Percentiles rank a stretch among this genome's conserved stretches.
Evolutionary conservation across 1,284 basidiomycete species (phyloP).

Genomic region (Rhizoctonia solani): DNA sequence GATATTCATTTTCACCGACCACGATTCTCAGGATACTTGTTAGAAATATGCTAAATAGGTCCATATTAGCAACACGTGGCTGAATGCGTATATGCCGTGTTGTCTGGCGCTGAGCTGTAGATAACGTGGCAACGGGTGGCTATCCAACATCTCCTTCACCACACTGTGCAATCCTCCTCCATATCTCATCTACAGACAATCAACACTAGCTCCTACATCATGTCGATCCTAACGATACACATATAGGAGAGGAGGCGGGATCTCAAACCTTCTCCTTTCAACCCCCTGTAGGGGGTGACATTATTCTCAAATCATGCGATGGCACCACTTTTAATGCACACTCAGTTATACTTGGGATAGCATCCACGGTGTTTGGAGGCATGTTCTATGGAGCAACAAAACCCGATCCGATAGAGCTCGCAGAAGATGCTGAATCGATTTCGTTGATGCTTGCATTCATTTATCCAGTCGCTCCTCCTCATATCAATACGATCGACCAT

Average conservation of each 20-base stretch:
- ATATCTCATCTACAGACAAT: no score
- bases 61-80: no score
- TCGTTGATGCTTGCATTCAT: constrained; percentile 23
- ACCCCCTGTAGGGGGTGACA: constrained; percentile 23
- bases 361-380: constrained; percentile 10
- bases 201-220: no score
- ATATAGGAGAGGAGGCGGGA: no score
- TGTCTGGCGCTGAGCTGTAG: no score
- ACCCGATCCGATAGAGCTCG: constrained; percentile 1
- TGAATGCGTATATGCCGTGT: no score
- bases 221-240: neutral
- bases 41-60: no score
- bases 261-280: constrained; percentile 18
- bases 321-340: constrained; percentile 7
- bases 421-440: constrained; percentile 16
- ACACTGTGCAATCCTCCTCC: no score
- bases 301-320: constrained; percentile 6
- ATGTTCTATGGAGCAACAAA: neutral
- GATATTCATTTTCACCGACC: no score
- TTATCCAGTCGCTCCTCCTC: neutral
- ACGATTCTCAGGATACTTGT: no score
- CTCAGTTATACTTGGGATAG: constrained; percentile 13
- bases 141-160: no score
- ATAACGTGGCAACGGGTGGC: no score
- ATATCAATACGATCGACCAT: neutral